Conservation (phyloP, 2,329 filamentous ascomycete genomes). For the Ophiognomonia clavigignenti-juglandacearum region DNA sequence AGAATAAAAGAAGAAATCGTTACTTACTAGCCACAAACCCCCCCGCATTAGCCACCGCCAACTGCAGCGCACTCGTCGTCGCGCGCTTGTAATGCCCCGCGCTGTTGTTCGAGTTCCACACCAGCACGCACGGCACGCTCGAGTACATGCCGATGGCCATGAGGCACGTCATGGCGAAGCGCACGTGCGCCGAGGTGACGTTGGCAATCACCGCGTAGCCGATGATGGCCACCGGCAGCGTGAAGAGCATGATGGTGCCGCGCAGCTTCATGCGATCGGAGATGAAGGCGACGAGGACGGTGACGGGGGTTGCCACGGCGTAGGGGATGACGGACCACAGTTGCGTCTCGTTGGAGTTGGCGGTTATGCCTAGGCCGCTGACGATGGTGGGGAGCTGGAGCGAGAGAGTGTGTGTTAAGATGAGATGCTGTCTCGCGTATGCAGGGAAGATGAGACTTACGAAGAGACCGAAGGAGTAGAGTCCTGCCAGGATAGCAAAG, state of each 20-base stretch:
- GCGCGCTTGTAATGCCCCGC: conserved; percentile 67
- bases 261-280: conserved; percentile 58
- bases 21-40: conserved; percentile 57
- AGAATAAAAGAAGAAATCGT: background rate
- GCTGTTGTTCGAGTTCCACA: conserved; percentile 64
- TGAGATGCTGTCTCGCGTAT: background rate
- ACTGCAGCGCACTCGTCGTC: conserved; percentile 59
- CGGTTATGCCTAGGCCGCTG: conserved; percentile 47
- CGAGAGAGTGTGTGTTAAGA: background rate
- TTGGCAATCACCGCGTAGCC: conserved; percentile 62
- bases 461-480: conserved; percentile 63
- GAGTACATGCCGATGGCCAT: conserved; percentile 63
- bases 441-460: conserved; percentile 30
- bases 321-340: conserved; percentile 62
- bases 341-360: conserved; percentile 52
- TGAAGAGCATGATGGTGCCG: conserved; percentile 58
- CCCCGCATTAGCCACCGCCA: conserved; percentile 62
- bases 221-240: conserved; percentile 58
- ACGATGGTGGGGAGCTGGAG: conserved; percentile 59
- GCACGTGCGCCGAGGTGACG: conserved; percentile 42
- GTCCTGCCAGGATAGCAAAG: conserved; percentile 52
- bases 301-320: conserved; percentile 52
- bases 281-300: conserved; percentile 50
- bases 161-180: conserved; percentile 63
- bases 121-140: conserved; percentile 57